A percentile compares a stretch with the other conserved stretches of the same genome.
phyloP scores from a whole-genome alignment of 2,329 filamentous ascomycete genomes.

The Pseudopithomyces maydicus region DNA sequence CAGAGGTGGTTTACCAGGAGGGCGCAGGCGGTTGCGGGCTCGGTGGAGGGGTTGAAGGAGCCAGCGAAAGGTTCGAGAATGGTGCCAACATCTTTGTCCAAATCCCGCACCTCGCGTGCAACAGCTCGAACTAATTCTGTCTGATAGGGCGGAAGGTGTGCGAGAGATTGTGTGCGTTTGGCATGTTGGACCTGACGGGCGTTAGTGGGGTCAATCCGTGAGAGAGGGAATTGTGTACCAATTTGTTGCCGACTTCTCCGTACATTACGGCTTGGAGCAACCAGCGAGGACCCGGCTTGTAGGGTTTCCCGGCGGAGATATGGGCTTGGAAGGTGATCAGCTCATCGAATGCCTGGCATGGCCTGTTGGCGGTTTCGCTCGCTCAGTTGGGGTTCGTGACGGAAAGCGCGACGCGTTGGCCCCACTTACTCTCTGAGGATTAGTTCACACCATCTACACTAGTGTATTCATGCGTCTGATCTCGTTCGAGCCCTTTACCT shows the following conservation, averaged over 20 bases:
- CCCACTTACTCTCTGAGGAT: too few species aligned
- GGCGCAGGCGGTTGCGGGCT: conserved; percentile 84
- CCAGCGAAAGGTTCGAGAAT: conserved; percentile 83
- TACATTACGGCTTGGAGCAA: conserved; percentile 65
- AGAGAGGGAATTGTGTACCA: conserved; percentile 59
- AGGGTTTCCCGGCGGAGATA: neutral
- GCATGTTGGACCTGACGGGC: conserved; percentile 81
- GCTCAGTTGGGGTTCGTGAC: neutral
- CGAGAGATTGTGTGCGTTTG: conserved; percentile 87
- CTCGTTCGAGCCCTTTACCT: too few species aligned
- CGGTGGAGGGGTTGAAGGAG: conserved; percentile 80
- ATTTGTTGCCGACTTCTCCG: conserved; percentile 83
- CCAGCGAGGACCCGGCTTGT: neutral
- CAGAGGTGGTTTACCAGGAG: conserved; percentile 91
- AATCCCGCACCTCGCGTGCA: conserved; percentile 88
- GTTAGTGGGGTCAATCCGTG: neutral
- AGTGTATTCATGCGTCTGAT: too few species aligned
- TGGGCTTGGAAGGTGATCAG: too few species aligned
- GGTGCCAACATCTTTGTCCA: conserved; percentile 81
- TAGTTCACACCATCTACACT: too few species aligned
- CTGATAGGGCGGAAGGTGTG: conserved; percentile 88
- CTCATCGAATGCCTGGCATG: too few species aligned
- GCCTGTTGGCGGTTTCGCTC: too few species aligned
- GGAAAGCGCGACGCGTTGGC: neutral
- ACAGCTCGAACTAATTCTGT: conserved; percentile 87